These are phyloP conservation scores for Colletotrichum abscissum DNA, from an alignment of 2,329 filamentous ascomycete species.

Conservation along the genomic window DNA sequence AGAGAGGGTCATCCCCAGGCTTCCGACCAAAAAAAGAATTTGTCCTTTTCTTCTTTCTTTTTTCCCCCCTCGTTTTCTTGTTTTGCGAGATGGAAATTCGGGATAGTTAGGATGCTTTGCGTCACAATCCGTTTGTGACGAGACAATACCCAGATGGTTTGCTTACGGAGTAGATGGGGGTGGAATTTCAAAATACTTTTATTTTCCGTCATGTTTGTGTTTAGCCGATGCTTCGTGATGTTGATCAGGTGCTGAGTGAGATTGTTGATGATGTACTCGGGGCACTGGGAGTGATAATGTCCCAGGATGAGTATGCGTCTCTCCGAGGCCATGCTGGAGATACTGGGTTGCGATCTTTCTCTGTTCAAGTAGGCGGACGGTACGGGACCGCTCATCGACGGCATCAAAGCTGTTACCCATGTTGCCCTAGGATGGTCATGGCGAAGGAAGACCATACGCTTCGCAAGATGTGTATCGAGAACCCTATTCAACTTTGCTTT, in stretches of 20 bases:
- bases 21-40: neutral
- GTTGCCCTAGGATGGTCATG: no score
- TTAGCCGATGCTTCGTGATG: neutral
- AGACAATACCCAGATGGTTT: constrained; percentile 15
- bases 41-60: neutral
- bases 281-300: neutral
- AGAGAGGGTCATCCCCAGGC: neutral
- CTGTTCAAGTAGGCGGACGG: no score
- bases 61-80: neutral
- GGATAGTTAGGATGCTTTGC: constrained; percentile 2
- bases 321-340: neutral
- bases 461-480: no score
- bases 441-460: no score
- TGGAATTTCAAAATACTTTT: neutral
- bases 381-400: no score
- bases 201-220: neutral
- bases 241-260: no score
- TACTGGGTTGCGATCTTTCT: no score
- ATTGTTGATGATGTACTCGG: neutral
- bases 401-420: no score
- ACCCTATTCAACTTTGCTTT: no score
- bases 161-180: neutral
- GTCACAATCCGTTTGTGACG: neutral
- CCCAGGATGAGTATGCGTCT: no score
- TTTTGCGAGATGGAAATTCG: neutral